Percentiles rank a stretch among this genome's conserved stretches.
phyloP scores from a whole-genome alignment of 192 early-diverging fungal genomes.

The Obelidium mucronatum region DNA sequence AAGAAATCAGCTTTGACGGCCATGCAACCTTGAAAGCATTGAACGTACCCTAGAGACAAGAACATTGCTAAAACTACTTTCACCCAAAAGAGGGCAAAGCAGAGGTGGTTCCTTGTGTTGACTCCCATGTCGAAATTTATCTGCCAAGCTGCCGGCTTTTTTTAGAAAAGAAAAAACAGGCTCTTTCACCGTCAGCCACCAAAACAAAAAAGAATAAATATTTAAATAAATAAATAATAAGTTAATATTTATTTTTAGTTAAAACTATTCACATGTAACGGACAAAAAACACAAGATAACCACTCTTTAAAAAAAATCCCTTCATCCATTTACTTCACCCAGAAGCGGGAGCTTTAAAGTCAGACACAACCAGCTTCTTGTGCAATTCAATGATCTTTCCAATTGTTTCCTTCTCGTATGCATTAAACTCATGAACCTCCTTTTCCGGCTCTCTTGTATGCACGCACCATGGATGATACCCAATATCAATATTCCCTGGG shows the following conservation, averaged over 20 bases:
- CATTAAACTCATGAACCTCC: constrained; percentile 19
- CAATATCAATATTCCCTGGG: constrained; percentile 45
- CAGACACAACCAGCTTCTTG: constrained; percentile 7
- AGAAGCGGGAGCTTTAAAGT: constrained; percentile 10
- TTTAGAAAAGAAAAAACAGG: too few species aligned
- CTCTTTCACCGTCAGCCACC: too few species aligned
- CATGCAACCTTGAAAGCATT: too few species aligned
- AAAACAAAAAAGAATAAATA: too few species aligned
- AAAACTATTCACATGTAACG: too few species aligned
- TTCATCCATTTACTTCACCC: too few species aligned
- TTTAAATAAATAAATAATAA: too few species aligned
- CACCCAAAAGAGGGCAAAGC: constrained; percentile 5
- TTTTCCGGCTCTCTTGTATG: constrained; percentile 8
- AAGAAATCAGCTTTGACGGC: neutral
- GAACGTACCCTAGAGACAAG: neutral
- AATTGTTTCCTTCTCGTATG: neutral
- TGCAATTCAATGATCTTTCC: constrained; percentile 19
- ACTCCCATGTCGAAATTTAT: neutral
- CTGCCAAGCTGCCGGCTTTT: too few species aligned
- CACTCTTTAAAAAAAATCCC: neutral
- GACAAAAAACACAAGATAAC: neutral
- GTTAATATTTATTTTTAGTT: too few species aligned
- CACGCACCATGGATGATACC: constrained; percentile 46
- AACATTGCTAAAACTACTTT: neutral
- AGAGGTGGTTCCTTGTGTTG: constrained; percentile 7